Conservation (phyloP, 2,329 filamentous ascomycete genomes). For the Talaromyces piceae region DNA sequence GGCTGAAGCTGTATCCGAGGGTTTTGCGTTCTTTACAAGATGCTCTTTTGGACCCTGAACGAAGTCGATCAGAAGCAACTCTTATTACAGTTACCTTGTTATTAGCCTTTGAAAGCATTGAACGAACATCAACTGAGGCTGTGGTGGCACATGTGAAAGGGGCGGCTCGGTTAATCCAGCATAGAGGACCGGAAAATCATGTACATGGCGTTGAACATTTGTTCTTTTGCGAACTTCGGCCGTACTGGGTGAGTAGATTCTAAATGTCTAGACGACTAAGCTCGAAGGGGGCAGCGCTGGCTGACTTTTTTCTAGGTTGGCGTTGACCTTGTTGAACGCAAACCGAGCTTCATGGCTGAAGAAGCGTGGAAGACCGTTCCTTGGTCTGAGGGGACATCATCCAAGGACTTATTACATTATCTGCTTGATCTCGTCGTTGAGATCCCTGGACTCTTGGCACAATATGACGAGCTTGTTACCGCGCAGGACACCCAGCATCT, state of each 20-base stretch:
- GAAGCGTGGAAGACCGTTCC: slow-evolving; percentile 35
- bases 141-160: slow-evolving; percentile 28
- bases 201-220: slow-evolving; percentile 34
- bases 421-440: slow-evolving; percentile 30
- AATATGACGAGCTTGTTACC: slow-evolving; percentile 24
- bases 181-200: slow-evolving; percentile 33
- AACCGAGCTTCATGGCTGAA: slow-evolving; percentile 28
- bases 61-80: slow-evolving; percentile 30
- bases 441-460: slow-evolving; percentile 24
- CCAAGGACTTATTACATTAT: slow-evolving; percentile 31
- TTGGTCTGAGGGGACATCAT: slow-evolving; percentile 29
- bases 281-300: neutral
- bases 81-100: slow-evolving; percentile 32
- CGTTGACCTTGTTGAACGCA: slow-evolving; percentile 22
- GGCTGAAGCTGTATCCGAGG: slow-evolving; percentile 26
- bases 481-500: slow-evolving; percentile 17
- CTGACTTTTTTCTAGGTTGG: slow-evolving; percentile 19
- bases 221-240: slow-evolving; percentile 31
- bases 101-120: slow-evolving; percentile 34
- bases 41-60: slow-evolving; percentile 28
- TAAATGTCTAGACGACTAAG: neutral
- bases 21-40: slow-evolving; percentile 31
- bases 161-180: slow-evolving; percentile 29
- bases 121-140: slow-evolving; percentile 27
- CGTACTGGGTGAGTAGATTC: slow-evolving; percentile 27